Evolutionary conservation across 441 rosid genomes (phyloP), one percentile per base, ranked within the genome.

Genomic region (Populus hybrid): DNA sequence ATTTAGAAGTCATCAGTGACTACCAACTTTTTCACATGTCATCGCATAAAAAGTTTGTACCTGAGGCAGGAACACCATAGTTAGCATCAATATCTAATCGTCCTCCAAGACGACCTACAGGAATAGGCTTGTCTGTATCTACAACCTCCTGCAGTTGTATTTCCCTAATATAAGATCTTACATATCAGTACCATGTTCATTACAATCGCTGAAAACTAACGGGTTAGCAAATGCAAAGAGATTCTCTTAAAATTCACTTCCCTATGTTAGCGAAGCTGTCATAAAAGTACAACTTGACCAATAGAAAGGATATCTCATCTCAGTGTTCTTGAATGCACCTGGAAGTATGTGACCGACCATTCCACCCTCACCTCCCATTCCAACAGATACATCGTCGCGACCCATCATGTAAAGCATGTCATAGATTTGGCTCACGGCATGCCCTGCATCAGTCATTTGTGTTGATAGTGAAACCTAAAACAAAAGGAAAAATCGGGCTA

Each of bases 311-410:
- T 32, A 32, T 32, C 5, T 32, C 34, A 32, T 32, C 34, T 32
- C 34, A 32, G 6, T 6, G 69, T 50, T 24, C 35, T 70, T 24
- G 21, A 67, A 36, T 35, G 46, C 66, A 94, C 98, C 93, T 2
- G 93, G 85, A 36, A 84, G 88, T 36, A 91, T 82, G 75, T 92
- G 88, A 5, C 35, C 35, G 35, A 32, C 99, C 94, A 67, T 86
- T n/a, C 90, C 97, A 72, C 98, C 99, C 40, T 95, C 98, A 1
- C 98, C 99, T 40, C 99, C 99, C 2, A 92, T 90, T 24, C 98
- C 99, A 23, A 95, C 93, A 0, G 92, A 69, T 18, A 95, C 80
- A 75, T 93, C 95, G 11, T 93, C 91, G 0, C 98, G 94, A 24
- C 74, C 89, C 98, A 95, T 95, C 98, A 95, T 95, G 89, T 88